A percentile compares a stretch with the other conserved stretches of the same genome.
phyloP scores from a whole-genome alignment of 1,284 basidiomycete species.

The Ceratobasidium sp. region DNA sequence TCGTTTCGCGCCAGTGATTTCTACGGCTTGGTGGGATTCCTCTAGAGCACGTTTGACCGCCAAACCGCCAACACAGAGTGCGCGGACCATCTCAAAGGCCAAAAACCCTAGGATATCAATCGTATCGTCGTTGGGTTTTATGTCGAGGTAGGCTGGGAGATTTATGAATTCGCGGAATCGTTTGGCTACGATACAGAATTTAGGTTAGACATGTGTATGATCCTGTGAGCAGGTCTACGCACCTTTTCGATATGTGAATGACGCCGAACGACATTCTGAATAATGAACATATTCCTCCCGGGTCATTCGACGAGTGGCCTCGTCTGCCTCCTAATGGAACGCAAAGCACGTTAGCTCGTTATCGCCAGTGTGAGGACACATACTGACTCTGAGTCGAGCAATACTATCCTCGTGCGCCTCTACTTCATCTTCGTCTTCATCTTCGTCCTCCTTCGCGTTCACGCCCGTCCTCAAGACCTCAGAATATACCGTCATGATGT shows the following conservation, averaged over 20 bases:
- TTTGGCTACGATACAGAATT: conserved; percentile 68
- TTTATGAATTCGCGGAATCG: conserved; percentile 96
- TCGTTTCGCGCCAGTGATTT: conserved; percentile 45
- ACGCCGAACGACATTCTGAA: conserved; percentile 95
- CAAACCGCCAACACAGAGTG: conserved; percentile 86
- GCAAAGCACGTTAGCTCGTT: background rate
- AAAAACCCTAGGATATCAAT: conserved; percentile 97
- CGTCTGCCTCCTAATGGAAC: conserved; percentile 82
- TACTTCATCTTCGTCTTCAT: conserved; percentile 95
- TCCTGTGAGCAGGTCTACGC: conserved; percentile 43
- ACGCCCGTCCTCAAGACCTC: conserved; percentile 72
- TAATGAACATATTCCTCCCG: conserved; percentile 97
- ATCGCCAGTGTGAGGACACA: conserved; percentile 24
- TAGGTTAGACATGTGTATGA: background rate
- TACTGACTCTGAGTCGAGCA: conserved; percentile 77
- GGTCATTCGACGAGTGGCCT: conserved; percentile 95
- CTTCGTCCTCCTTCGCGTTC: conserved; percentile 80
- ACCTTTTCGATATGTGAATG: conserved; percentile 97
- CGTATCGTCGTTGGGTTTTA: conserved; percentile 94
- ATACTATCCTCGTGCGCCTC: conserved; percentile 96
- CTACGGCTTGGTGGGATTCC: conserved; percentile 66
- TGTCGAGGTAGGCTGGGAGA: conserved; percentile 87
- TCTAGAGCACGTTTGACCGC: conserved; percentile 83
- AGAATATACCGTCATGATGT: conserved; percentile 89
- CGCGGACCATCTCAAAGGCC: conserved; percentile 96